These are phyloP conservation scores for Ceratobasidium sp. DNA, from an alignment of 1,284 basidiomycete species.

Conservation along the genomic window DNA sequence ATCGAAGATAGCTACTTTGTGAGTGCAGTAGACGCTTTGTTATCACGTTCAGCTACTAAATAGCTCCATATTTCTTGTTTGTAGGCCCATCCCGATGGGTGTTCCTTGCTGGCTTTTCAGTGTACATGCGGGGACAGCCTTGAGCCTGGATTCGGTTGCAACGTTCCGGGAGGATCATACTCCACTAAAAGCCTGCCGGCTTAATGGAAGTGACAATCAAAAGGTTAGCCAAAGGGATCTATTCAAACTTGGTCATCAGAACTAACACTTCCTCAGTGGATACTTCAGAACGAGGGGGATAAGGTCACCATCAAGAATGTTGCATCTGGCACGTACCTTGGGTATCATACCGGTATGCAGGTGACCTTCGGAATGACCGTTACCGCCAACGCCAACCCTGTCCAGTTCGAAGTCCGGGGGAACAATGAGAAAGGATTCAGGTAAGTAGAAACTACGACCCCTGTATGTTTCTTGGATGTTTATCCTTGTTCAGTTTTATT, in stretches of 20 bases:
- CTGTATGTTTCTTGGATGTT: neutral
- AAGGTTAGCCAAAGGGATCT: neutral
- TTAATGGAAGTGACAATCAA: neutral
- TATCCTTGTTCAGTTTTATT: neutral
- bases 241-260: neutral
- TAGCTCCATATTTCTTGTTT: too few species aligned
- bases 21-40: too few species aligned
- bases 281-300: neutral
- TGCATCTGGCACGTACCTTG: neutral
- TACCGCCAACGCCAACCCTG: neutral
- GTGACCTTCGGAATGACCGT: neutral
- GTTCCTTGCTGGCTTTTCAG: too few species aligned
- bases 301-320: neutral
- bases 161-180: too few species aligned
- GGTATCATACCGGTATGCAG: neutral
- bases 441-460: neutral
- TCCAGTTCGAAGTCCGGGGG: neutral
- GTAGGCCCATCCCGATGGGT: too few species aligned
- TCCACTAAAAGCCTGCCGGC: neutral
- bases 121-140: too few species aligned
- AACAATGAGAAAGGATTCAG: neutral
- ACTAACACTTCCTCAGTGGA: neutral
- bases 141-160: too few species aligned
- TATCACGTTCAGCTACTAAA: too few species aligned
- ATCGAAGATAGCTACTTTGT: too few species aligned